Percentiles rank a stretch among this genome's conserved stretches.
These are phyloP conservation scores for Daedalea quercina DNA, from an alignment of 768 basidiomycete species.

Conservation along the genomic window DNA sequence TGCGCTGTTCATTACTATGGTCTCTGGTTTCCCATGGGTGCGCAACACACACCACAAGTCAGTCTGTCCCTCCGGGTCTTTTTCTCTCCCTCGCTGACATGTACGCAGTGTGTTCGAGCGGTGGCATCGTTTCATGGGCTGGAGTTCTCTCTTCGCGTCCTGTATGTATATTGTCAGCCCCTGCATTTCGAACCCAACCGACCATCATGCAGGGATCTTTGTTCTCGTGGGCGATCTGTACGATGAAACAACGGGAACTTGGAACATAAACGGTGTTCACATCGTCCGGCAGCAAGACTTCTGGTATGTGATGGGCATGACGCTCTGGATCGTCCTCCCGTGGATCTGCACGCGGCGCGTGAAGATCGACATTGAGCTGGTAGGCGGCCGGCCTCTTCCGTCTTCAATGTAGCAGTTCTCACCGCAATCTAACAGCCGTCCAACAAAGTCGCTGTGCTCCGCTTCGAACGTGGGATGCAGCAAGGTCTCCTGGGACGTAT, in stretches of 20 bases:
- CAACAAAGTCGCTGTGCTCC: conserved; percentile 34
- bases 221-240: conserved; percentile 35
- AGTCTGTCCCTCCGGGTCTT: conserved; percentile 10
- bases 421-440: conserved; percentile 27
- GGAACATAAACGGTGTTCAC: conserved; percentile 25
- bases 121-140: conserved; percentile 38
- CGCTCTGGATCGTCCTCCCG: conserved; percentile 30
- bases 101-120: conserved; percentile 32
- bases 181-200: neutral
- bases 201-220: conserved; percentile 29
- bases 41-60: conserved; percentile 38
- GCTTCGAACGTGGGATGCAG: conserved; percentile 39
- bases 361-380: conserved; percentile 34
- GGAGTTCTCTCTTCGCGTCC: conserved; percentile 25
- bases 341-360: conserved; percentile 36
- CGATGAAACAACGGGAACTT: conserved; percentile 27
- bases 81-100: conserved; percentile 10
- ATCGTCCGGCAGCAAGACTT: conserved; percentile 35
- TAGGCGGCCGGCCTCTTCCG: conserved; percentile 18
- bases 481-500: conserved; percentile 38
- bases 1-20: conserved; percentile 29
- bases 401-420: neutral
- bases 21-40: conserved; percentile 36
- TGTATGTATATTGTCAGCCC: conserved; percentile 13
- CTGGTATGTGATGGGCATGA: conserved; percentile 37